phyloP scores from a whole-genome alignment of 768 basidiomycete genomes.

The Boletus reticuloceps region DNA sequence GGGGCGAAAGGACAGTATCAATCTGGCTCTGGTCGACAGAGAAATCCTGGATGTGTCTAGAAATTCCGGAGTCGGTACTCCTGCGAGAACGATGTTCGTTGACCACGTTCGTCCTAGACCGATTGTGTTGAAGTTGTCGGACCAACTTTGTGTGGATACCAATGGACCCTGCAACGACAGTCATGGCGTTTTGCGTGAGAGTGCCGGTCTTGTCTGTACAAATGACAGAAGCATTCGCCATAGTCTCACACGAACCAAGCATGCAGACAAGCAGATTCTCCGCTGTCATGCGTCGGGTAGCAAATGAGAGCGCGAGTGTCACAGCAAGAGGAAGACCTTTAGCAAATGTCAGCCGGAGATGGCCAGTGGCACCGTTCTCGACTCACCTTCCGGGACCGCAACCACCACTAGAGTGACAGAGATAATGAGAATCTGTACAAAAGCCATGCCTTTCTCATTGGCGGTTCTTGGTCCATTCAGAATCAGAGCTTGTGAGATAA shows the following conservation, averaged over 20 bases:
- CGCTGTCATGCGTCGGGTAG: slow-evolving; percentile 96
- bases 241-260: slow-evolving; percentile 95
- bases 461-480: slow-evolving; percentile 46
- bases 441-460: slow-evolving; percentile 82
- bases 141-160: slow-evolving; percentile 96
- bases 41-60: slow-evolving; percentile 67
- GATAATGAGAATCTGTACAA: slow-evolving; percentile 93
- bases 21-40: slow-evolving; percentile 79
- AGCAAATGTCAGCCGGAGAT: background rate
- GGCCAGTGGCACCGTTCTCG: background rate
- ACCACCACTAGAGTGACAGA: slow-evolving; percentile 89
- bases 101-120: slow-evolving; percentile 66
- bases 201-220: slow-evolving; percentile 98
- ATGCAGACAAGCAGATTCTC: slow-evolving; percentile 95
- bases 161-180: slow-evolving; percentile 92
- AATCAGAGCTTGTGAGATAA: slow-evolving; percentile 4
- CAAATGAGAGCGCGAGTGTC: slow-evolving; percentile 94
- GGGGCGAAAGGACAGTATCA: slow-evolving; percentile 57
- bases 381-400: slow-evolving; percentile 77
- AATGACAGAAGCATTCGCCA: slow-evolving; percentile 96
- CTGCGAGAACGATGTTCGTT: slow-evolving; percentile 38
- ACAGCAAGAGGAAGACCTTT: slow-evolving; percentile 91
- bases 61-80: slow-evolving; percentile 28
- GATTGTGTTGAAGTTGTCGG: slow-evolving; percentile 68
- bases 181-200: slow-evolving; percentile 93